Evolutionary conservation across 495 filamentous ascomycete genomes (phyloP).

Genomic region (Penicillium simplicissimum): DNA sequence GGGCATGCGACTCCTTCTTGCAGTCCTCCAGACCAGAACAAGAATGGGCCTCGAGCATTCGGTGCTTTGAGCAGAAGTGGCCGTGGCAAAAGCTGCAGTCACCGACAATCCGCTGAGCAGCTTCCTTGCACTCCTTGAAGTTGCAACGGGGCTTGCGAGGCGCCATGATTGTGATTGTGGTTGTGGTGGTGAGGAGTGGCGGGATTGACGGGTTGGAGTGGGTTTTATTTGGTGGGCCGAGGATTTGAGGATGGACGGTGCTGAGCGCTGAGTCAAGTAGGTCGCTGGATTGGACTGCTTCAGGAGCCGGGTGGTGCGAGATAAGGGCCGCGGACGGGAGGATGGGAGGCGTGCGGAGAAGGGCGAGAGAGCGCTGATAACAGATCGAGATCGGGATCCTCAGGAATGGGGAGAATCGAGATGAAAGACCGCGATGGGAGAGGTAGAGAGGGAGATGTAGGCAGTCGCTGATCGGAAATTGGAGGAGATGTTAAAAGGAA

Average conservation of each 20-base stretch:
- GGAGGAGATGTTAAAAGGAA: constrained; percentile 27
- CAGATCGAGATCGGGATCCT: neutral
- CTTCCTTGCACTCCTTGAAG: constrained; percentile 82
- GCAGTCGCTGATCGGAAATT: neutral
- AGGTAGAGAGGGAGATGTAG: neutral
- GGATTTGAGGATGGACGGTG: constrained; percentile 1
- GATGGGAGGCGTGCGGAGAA: constrained; percentile 26
- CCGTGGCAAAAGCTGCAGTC: constrained; percentile 95
- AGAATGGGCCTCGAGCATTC: constrained; percentile 89
- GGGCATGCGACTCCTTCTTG: constrained; percentile 92
- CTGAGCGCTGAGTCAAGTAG: neutral
- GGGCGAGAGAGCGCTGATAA: constrained; percentile 14
- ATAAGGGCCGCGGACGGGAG: constrained; percentile 25
- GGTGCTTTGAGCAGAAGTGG: constrained; percentile 91
- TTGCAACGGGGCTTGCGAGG: constrained; percentile 84
- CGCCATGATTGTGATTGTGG: constrained; percentile 48
- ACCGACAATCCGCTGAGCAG: constrained; percentile 87
- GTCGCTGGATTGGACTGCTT: neutral
- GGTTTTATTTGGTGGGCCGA: constrained; percentile 5
- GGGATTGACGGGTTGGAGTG: constrained; percentile 7
- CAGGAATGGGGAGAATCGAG: neutral
- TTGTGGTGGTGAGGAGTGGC: constrained; percentile 16
- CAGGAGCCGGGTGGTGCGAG: constrained; percentile 7
- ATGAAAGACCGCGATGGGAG: constrained; percentile 4
- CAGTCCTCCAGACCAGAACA: constrained; percentile 94